A percentile compares a stretch with the other conserved stretches of the same genome.
These are phyloP conservation scores for Pseudogymnoascus sp. DNA, from an alignment of 2,329 filamentous ascomycete genomes.

Conservation along the genomic window DNA sequence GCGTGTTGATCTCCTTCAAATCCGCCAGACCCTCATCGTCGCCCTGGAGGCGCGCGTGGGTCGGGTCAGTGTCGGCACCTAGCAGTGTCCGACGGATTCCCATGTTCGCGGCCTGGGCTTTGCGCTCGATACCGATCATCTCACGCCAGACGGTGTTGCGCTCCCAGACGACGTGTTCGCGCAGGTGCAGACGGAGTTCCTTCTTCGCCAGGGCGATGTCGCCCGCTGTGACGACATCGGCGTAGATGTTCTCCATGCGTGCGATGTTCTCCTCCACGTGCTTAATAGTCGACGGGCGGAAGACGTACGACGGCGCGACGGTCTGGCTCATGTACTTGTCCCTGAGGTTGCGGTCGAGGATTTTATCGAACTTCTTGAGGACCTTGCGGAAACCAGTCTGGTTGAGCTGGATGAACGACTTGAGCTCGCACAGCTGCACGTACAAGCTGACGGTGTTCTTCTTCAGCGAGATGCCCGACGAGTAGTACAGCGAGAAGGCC, in stretches of 20 bases:
- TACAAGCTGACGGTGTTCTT: slow-evolving; percentile 83
- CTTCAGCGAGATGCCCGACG: slow-evolving; percentile 76
- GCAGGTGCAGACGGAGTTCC: slow-evolving; percentile 80
- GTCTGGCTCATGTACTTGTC: slow-evolving; percentile 63
- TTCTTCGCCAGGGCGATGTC: slow-evolving; percentile 69
- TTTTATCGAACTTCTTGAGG: slow-evolving; percentile 98
- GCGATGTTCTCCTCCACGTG: slow-evolving; percentile 63
- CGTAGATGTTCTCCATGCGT: slow-evolving; percentile 71
- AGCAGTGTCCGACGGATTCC: slow-evolving; percentile 71
- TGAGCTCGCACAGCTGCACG: slow-evolving; percentile 87
- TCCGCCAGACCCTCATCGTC: slow-evolving; percentile 60
- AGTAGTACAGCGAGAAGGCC: slow-evolving; percentile 58
- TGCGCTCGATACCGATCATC: slow-evolving; percentile 95
- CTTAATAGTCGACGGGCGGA: slow-evolving; percentile 63
- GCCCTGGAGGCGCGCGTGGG: slow-evolving; percentile 68
- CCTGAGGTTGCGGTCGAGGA: slow-evolving; percentile 73
- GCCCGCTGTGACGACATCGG: slow-evolving; percentile 72
- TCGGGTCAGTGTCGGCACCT: slow-evolving; percentile 61
- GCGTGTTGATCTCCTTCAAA: slow-evolving; percentile 67
- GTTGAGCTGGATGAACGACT: slow-evolving; percentile 93
- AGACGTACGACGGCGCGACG: slow-evolving; percentile 75
- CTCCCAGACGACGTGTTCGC: slow-evolving; percentile 98
- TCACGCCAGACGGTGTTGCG: slow-evolving; percentile 98
- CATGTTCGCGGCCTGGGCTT: slow-evolving; percentile 87
- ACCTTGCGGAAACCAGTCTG: slow-evolving; percentile 94